Conservation (phyloP, 2,329 filamentous ascomycete species). For the Cladosporium halotolerans region DNA sequence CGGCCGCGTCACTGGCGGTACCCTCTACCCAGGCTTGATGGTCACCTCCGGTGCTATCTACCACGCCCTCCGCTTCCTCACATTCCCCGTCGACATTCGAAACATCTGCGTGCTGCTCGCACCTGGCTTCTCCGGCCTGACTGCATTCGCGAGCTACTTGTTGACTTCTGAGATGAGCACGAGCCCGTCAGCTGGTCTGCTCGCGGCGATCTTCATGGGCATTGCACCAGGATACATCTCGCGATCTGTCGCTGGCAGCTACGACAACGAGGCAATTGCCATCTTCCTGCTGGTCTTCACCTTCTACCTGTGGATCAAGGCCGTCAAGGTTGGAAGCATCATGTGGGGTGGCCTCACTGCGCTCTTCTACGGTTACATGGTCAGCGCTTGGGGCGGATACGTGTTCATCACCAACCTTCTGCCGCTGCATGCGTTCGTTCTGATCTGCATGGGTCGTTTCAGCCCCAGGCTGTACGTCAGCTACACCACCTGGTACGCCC, state of each 20-base stretch:
- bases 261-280: slow-evolving; percentile 98
- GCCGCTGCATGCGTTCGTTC: slow-evolving; percentile 85
- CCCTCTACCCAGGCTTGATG: slow-evolving; percentile 98
- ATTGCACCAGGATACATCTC: slow-evolving; percentile 98
- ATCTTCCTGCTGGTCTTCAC: slow-evolving; percentile 98
- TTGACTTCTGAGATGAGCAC: slow-evolving; percentile 95
- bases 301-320: slow-evolving; percentile 99
- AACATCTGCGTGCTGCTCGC: slow-evolving; percentile 98
- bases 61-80: slow-evolving; percentile 80
- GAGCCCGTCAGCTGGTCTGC: slow-evolving; percentile 88
- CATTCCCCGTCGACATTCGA: slow-evolving; percentile 92
- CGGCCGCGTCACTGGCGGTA: slow-evolving; percentile 94
- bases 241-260: slow-evolving; percentile 92
- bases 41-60: slow-evolving; percentile 97
- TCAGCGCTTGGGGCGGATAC: slow-evolving; percentile 98
- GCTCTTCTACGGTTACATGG: slow-evolving; percentile 99
- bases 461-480: slow-evolving; percentile 90
- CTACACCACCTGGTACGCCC: slow-evolving; percentile 96
- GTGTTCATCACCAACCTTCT: slow-evolving; percentile 98
- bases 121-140: slow-evolving; percentile 88
- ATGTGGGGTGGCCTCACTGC: slow-evolving; percentile 94
- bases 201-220: slow-evolving; percentile 94
- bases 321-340: slow-evolving; percentile 90
- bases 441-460: slow-evolving; percentile 95
- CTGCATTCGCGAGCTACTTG: slow-evolving; percentile 86